phyloP scores from a whole-genome alignment of 2,329 filamentous ascomycete genomes.

The Pseudogymnoascus sp. region DNA sequence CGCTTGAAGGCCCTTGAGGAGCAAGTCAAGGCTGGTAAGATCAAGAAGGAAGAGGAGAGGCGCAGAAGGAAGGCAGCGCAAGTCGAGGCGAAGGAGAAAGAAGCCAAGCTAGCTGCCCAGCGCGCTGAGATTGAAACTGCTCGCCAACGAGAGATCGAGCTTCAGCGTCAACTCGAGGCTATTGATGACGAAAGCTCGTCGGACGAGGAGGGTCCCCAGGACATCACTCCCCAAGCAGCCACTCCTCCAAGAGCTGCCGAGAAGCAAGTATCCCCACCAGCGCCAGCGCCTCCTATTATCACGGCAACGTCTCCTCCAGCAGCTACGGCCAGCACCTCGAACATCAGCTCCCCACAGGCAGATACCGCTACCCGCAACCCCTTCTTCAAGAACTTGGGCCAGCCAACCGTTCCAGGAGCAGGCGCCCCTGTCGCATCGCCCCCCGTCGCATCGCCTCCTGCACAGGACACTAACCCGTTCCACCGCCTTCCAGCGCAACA shows the following conservation, averaged over 20 bases:
- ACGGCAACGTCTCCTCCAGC: constrained; percentile 37
- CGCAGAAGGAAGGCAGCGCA: constrained; percentile 80
- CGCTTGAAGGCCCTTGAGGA: constrained; percentile 86
- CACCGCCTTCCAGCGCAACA: constrained; percentile 70
- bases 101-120: constrained; percentile 72
- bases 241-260: constrained; percentile 48
- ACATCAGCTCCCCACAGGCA: constrained; percentile 44
- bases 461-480: constrained; percentile 89
- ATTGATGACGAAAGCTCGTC: constrained; percentile 67
- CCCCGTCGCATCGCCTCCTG: constrained; percentile 22
- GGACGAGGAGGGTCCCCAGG: constrained; percentile 69
- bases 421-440: constrained; percentile 35
- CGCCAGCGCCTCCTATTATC: constrained; percentile 42
- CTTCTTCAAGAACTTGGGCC: constrained; percentile 83
- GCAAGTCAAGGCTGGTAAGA: constrained; percentile 84
- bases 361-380: constrained; percentile 85
- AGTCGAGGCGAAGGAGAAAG: constrained; percentile 80
- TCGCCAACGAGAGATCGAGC: constrained; percentile 78
- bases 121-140: constrained; percentile 88
- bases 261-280: constrained; percentile 41
- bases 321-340: constrained; percentile 33
- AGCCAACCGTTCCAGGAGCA: constrained; percentile 38
- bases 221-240: constrained; percentile 55
- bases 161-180: constrained; percentile 76
- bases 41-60: constrained; percentile 96